phyloP scores from a whole-genome alignment of 2,329 filamentous ascomycete species.

The Dendrostoma leiphaemia region DNA sequence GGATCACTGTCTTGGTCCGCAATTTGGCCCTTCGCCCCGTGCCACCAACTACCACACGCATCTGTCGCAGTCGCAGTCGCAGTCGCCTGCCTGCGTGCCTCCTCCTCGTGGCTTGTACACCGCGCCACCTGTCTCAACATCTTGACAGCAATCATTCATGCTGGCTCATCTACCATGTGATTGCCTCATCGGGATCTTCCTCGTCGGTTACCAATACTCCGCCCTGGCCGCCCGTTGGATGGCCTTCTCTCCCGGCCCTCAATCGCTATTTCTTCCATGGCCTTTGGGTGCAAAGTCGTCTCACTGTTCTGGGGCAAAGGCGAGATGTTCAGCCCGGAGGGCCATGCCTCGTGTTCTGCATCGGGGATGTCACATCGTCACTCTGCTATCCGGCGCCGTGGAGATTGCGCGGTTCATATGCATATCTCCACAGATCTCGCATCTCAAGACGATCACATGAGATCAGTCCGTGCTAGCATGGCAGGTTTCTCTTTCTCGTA shows the following conservation, averaged over 20 bases:
- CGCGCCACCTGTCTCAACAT: slow-evolving; percentile 6
- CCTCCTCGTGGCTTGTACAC: slow-evolving; percentile 7
- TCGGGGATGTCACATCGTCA: background rate
- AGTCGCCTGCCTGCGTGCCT: slow-evolving; percentile 5
- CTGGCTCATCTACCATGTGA: background rate
- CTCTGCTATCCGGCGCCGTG: background rate
- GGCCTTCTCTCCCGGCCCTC: background rate
- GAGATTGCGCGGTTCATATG: background rate
- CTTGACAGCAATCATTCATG: slow-evolving; percentile 4
- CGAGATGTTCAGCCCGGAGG: too few relatives aligned
- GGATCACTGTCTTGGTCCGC: slow-evolving; percentile 11
- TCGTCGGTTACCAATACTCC: background rate
- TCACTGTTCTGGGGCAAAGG: too few relatives aligned
- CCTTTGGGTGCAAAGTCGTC: background rate
- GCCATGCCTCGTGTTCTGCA: background rate
- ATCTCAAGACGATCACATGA: background rate
- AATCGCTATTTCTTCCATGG: background rate
- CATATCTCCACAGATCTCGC: background rate
- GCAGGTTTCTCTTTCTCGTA: background rate
- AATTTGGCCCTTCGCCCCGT: slow-evolving; percentile 13
- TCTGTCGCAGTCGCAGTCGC: background rate
- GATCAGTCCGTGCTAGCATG: background rate
- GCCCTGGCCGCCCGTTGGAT: background rate
- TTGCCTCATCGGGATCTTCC: background rate
- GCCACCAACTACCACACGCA: background rate